These are phyloP conservation scores for Ophidiomyces ophidiicola DNA, from an alignment of 2,329 filamentous ascomycete genomes.

Conservation along the genomic window DNA sequence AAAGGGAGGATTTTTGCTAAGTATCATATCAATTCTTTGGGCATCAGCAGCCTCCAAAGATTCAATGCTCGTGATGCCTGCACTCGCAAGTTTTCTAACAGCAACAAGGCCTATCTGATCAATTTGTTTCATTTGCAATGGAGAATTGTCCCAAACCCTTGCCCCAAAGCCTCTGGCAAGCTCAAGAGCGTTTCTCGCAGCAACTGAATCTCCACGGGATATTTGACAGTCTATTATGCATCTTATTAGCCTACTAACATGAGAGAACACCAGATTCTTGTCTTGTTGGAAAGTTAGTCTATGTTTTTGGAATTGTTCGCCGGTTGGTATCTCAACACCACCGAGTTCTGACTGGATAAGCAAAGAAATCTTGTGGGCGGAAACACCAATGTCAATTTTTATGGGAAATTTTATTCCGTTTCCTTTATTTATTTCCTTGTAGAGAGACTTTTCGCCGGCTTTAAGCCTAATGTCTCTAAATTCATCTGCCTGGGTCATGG, in stretches of 20 bases:
- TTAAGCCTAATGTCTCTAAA: slow-evolving; percentile 63
- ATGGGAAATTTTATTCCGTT: slow-evolving; percentile 58
- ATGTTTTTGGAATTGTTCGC: slow-evolving; percentile 45
- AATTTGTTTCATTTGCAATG: slow-evolving; percentile 71
- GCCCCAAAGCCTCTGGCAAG: slow-evolving; percentile 66
- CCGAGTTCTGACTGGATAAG: slow-evolving; percentile 67
- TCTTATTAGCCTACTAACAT: slow-evolving; percentile 56
- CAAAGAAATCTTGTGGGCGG: slow-evolving; percentile 63
- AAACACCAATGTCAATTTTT: slow-evolving; percentile 51
- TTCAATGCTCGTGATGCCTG: slow-evolving; percentile 59
- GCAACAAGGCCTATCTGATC: slow-evolving; percentile 62
- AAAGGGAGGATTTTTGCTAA: slow-evolving; percentile 72
- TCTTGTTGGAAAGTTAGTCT: slow-evolving; percentile 49
- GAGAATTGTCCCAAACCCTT: slow-evolving; percentile 67
- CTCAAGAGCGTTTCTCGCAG: slow-evolving; percentile 58
- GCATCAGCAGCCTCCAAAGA: slow-evolving; percentile 56
- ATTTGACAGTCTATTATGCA: slow-evolving; percentile 67
- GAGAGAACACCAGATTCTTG: slow-evolving; percentile 52
- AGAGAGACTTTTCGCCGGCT: slow-evolving; percentile 53
- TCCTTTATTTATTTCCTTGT: slow-evolving; percentile 60
- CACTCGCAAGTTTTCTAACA: slow-evolving; percentile 60
- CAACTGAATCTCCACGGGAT: slow-evolving; percentile 49
- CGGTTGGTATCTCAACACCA: slow-evolving; percentile 48
- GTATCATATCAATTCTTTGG: slow-evolving; percentile 60
- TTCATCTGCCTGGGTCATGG: slow-evolving; percentile 56